phyloP scores from a whole-genome alignment of 495 filamentous ascomycete genomes.

The Articulospora tetracladia region DNA sequence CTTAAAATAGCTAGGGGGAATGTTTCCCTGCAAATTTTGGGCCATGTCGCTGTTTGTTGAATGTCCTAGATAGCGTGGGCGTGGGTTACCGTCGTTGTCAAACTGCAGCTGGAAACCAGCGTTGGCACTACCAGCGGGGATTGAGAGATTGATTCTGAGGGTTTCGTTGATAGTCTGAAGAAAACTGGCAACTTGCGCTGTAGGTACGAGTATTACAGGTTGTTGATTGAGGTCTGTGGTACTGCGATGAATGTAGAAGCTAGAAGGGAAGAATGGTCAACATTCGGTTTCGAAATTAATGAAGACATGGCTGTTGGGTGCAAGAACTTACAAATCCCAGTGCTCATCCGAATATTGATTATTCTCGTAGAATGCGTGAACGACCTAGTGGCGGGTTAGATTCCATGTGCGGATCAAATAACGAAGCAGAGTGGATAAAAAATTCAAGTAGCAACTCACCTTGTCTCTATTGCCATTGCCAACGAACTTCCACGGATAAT shows the following conservation, averaged over 20 bases:
- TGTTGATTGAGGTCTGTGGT: constrained; percentile 34
- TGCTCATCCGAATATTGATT: constrained; percentile 51
- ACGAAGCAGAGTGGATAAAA: not conserved
- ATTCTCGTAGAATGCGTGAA: constrained; percentile 52
- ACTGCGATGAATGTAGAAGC: constrained; percentile 63
- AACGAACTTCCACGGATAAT: constrained; percentile 59
- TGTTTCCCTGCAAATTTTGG: constrained; percentile 29
- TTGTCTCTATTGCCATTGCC: constrained; percentile 37
- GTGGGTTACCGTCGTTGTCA: constrained; percentile 46
- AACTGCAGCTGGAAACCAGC: constrained; percentile 54
- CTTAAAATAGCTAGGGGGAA: constrained; percentile 27
- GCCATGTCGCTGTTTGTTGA: constrained; percentile 34
- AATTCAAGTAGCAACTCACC: constrained; percentile 26
- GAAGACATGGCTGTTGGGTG: not conserved
- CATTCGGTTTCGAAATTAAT: not conserved
- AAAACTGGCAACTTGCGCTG: constrained; percentile 54
- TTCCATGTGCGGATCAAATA: not conserved
- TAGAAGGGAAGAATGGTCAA: constrained; percentile 27
- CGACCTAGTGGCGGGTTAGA: constrained; percentile 25
- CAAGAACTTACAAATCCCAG: constrained; percentile 71
- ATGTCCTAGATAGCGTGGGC: constrained; percentile 62
- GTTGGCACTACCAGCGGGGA: constrained; percentile 42
- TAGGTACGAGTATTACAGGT: constrained; percentile 61
- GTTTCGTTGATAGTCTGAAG: constrained; percentile 55
- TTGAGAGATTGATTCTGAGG: constrained; percentile 39